Base-by-base conservation (phyloP, 306 rosid species). In the Castanospermum australe region DNA sequence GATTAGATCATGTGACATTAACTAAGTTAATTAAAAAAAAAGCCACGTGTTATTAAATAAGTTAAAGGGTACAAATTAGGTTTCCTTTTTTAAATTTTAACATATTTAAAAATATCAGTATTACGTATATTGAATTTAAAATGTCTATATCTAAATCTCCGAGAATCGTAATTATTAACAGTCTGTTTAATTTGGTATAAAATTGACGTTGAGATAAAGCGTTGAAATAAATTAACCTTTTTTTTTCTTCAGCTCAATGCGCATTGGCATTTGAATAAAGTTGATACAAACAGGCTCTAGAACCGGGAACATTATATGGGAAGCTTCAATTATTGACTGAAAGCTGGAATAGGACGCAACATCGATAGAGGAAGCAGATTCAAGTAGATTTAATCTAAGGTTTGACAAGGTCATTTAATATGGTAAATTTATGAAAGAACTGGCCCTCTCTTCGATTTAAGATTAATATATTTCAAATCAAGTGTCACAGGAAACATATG, bases 281-380 rank as follows among this genome's bases (percentile, higher is more conserved):
- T n/a, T n/a, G n/a, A n/a, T n/a, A n/a, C n/a, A n/a, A n/a, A n/a
- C n/a, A n/a, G n/a, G n/a, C n/a, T n/a, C 24, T 44, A 67, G 39
- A 44, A 44, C 25, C 3, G 73, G 21, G 2, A 68, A 8, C 59
- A 14, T n/a, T n/a, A n/a, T 8, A 45, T 38, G 66, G 45, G 6
- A 56, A 64, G 20, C n/a, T 64, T 52, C 62, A 73, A 80, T 73
- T 35, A 72, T 72, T 63, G 35, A 73, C 42, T 4, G 24, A 66
- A 78, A 67, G 50, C 68, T 17, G 36, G 5, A 2, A 41, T 12
- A 13, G 73, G 71, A 67, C 55, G 39, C 8, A 45, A 44, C 36
- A 12, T 41, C 35, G 9, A 22, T 21, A 41, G 35, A 66, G 54
- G 28, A 52, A 18, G 6, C 59, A 52, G 4, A 28, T 18, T 52